These are phyloP conservation scores for Magnaporthiopsis incrustans DNA, from an alignment of 2,329 filamentous ascomycete genomes.

Conservation along the genomic window DNA sequence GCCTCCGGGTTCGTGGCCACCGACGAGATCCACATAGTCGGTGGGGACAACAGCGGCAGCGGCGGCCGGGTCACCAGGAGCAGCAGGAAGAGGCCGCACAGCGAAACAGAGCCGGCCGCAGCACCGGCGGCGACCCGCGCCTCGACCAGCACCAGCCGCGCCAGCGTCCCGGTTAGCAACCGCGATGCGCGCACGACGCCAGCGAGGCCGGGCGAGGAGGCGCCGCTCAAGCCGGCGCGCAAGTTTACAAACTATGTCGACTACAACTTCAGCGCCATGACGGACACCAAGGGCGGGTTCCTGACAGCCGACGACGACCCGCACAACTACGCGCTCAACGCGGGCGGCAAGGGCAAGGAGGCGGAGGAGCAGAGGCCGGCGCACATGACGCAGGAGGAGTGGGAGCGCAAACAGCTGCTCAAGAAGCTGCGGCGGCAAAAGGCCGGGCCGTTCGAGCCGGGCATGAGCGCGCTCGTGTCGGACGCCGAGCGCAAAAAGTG, in stretches of 20 bases:
- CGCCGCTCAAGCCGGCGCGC: conserved; percentile 60
- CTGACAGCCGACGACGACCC: conserved; percentile 87
- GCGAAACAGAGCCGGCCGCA: conserved; percentile 14
- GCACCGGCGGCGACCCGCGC: not conserved
- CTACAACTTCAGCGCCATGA: conserved; percentile 97
- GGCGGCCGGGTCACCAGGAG: conserved; percentile 27
- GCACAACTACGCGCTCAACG: conserved; percentile 67
- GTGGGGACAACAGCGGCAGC: conserved; percentile 13
- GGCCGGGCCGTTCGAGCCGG: conserved; percentile 80
- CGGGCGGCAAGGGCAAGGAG: conserved; percentile 25
- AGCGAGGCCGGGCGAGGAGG: conserved; percentile 30
- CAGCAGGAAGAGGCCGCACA: conserved; percentile 61
- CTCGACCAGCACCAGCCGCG: conserved; percentile 43
- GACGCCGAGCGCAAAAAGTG: conserved; percentile 64
- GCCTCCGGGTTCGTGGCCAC: conserved; percentile 66
- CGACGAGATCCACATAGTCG: conserved; percentile 49
- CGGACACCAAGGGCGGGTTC: conserved; percentile 94
- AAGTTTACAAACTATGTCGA: conserved; percentile 95
- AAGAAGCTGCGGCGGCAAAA: conserved; percentile 64
- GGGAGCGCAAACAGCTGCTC: conserved; percentile 77
- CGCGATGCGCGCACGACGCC: conserved; percentile 49
- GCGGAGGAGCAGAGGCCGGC: conserved; percentile 61
- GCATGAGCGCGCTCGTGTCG: conserved; percentile 65
- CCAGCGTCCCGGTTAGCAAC: conserved; percentile 46
- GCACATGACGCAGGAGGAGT: conserved; percentile 84